A percentile compares a stretch with the other conserved stretches of the same genome.
Evolutionary conservation across 768 basidiomycete species (phyloP).

Genomic region (Rickenella mellea): DNA sequence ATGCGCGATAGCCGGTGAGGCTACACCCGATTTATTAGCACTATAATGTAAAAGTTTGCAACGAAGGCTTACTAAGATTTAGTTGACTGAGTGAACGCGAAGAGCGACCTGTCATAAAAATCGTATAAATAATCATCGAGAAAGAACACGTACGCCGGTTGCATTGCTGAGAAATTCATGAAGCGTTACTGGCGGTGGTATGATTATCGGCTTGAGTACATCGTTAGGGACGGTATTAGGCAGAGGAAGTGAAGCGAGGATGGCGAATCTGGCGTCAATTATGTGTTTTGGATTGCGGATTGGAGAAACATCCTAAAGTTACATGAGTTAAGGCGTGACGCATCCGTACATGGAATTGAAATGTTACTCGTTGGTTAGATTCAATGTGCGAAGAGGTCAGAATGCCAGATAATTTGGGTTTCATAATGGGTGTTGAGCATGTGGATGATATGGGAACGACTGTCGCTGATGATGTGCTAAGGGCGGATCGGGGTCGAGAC

Average conservation of each 20-base stretch:
- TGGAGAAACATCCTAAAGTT: not conserved
- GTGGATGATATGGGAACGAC: too few species aligned
- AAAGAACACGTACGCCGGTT: slow-evolving; percentile 37
- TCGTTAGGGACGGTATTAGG: slow-evolving; percentile 57
- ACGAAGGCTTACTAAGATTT: slow-evolving; percentile 40
- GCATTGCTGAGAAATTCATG: slow-evolving; percentile 59
- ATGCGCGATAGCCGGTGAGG: slow-evolving; percentile 54
- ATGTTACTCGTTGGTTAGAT: too few species aligned
- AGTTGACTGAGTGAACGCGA: slow-evolving; percentile 34
- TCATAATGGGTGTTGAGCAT: too few species aligned
- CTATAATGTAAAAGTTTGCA: not conserved
- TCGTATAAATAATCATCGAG: slow-evolving; percentile 1
- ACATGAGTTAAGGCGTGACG: too few species aligned
- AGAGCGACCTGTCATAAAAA: slow-evolving; percentile 3
- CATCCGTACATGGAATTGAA: too few species aligned
- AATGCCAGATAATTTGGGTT: too few species aligned
- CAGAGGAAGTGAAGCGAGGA: slow-evolving; percentile 52
- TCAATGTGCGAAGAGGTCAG: too few species aligned
- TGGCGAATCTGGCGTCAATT: slow-evolving; percentile 42
- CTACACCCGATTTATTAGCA: slow-evolving; percentile 22
- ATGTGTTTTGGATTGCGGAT: slow-evolving; percentile 23
- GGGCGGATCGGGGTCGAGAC: too few species aligned
- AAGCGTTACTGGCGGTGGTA: slow-evolving; percentile 53
- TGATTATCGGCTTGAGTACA: slow-evolving; percentile 55
- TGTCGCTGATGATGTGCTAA: too few species aligned